Conservation (phyloP, 192 early-diverging fungal genomes). For the Kickxella alabastrina region DNA sequence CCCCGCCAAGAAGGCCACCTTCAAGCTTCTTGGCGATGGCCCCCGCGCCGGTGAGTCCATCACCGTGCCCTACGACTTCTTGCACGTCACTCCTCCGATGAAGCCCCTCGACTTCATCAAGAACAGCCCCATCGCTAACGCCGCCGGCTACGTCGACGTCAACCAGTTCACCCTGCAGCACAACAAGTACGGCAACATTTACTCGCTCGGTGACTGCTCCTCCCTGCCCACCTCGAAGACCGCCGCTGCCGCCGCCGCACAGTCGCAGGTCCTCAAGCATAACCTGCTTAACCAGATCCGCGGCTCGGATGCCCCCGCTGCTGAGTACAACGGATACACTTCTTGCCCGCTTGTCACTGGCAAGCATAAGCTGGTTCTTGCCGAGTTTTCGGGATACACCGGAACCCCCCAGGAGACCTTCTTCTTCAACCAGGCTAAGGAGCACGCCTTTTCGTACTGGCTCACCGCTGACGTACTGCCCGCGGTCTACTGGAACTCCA, state of each 20-base stretch:
- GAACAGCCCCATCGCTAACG: conserved; percentile 63
- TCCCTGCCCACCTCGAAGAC: conserved; percentile 88
- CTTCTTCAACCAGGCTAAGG: conserved; percentile 75
- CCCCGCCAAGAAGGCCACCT: conserved; percentile 66
- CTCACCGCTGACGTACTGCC: conserved; percentile 79
- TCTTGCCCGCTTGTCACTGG: conserved; percentile 81
- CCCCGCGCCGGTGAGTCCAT: conserved; percentile 53
- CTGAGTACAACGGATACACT: conserved; percentile 79
- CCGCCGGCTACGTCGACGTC: conserved; percentile 79
- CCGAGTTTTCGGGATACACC: conserved; percentile 81
- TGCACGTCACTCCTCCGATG: conserved; percentile 85
- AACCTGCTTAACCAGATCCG: conserved; percentile 66
- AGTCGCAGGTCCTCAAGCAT: conserved; percentile 69
- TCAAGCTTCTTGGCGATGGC: conserved; percentile 52
- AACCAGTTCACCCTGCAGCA: conserved; percentile 77
- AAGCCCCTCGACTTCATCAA: conserved; percentile 76
- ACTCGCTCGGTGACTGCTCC: conserved; percentile 77
- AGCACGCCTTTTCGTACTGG: conserved; percentile 63
- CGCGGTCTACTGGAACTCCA: conserved; percentile 73
- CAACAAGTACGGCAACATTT: conserved; percentile 72
- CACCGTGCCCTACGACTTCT: conserved; percentile 69
- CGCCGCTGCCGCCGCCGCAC: conserved; percentile 79
- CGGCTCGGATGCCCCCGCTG: conserved; percentile 47
- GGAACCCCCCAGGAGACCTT: conserved; percentile 74
- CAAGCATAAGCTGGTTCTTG: conserved; percentile 74